Evolutionary conservation across 345 rosid genomes (phyloP).

Genomic region (Cardamine occulta): DNA sequence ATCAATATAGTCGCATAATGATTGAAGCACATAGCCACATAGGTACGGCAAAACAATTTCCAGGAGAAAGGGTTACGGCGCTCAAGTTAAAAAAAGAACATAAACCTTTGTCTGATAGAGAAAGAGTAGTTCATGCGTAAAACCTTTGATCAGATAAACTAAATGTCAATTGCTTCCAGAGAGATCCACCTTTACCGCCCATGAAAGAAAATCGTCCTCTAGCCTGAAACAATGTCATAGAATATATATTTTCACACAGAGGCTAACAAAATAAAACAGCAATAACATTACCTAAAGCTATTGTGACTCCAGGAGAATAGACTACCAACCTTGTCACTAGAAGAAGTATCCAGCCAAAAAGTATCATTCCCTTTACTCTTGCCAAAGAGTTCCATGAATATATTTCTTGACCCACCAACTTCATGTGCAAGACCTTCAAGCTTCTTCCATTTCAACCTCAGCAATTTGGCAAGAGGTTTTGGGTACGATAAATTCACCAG

Average conservation of each 20-base stretch:
- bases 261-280: background rate
- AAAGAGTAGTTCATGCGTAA: conserved; percentile 43
- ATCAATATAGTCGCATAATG: conserved; percentile 10
- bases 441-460: conserved; percentile 84
- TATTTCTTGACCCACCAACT: conserved; percentile 80
- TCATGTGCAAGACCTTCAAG: conserved; percentile 56
- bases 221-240: conserved; percentile 51
- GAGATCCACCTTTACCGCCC: conserved; percentile 96
- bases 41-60: conserved; percentile 11
- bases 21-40: conserved; percentile 23
- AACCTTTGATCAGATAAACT: conserved; percentile 77
- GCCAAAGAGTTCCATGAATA: conserved; percentile 71
- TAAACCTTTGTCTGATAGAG: conserved; percentile 43
- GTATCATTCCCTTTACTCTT: conserved; percentile 60
- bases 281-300: background rate
- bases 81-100: conserved; percentile 29
- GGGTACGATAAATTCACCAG: conserved; percentile 45
- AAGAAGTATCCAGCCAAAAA: conserved; percentile 98
- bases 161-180: conserved; percentile 92
- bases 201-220: conserved; percentile 93
- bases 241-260: background rate
- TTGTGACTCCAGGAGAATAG: background rate
- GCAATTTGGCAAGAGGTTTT: conserved; percentile 41
- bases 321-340: conserved; percentile 74
- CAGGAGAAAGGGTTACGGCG: conserved; percentile 30